Evolutionary conservation across 352 stramenopile species (phyloP).

Genomic region (Peronosclerospora sorghi): DNA sequence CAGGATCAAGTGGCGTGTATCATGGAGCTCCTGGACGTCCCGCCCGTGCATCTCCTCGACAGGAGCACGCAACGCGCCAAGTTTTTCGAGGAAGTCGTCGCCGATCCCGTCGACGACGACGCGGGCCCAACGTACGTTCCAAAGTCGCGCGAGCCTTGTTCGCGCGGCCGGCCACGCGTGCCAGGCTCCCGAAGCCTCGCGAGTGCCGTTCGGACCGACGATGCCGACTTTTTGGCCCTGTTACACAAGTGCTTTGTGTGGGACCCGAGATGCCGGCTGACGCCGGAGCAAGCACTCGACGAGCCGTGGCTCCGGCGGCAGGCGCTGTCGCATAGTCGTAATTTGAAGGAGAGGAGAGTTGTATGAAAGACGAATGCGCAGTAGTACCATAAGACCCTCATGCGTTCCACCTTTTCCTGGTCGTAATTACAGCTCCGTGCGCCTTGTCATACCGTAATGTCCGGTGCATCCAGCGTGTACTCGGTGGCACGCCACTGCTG

Average conservation of each 20-base stretch:
- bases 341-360: no score
- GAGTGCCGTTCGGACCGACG: constrained; percentile 28
- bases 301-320: constrained; percentile 44
- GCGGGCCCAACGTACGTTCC: constrained; percentile 19
- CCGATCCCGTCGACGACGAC: constrained; percentile 2
- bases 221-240: constrained; percentile 49
- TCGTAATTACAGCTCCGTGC: no score
- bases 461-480: no score
- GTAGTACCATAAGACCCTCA: no score
- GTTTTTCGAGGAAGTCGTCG: constrained; percentile 57
- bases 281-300: constrained; percentile 36
- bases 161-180: constrained; percentile 35
- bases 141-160: constrained; percentile 47
- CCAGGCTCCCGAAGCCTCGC: constrained; percentile 30
- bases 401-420: no score
- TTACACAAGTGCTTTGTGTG: constrained; percentile 55
- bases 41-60: constrained; percentile 30
- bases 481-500: constrained; percentile 31
- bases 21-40: constrained; percentile 62
- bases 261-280: constrained; percentile 49
- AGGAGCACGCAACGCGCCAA: constrained; percentile 45
- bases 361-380: no score
- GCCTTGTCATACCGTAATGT: no score
- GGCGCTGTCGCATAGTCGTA: constrained; percentile 2
- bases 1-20: constrained; percentile 79